Conservation (phyloP, 2,329 filamentous ascomycete species). For the Cladosporium sp. region DNA sequence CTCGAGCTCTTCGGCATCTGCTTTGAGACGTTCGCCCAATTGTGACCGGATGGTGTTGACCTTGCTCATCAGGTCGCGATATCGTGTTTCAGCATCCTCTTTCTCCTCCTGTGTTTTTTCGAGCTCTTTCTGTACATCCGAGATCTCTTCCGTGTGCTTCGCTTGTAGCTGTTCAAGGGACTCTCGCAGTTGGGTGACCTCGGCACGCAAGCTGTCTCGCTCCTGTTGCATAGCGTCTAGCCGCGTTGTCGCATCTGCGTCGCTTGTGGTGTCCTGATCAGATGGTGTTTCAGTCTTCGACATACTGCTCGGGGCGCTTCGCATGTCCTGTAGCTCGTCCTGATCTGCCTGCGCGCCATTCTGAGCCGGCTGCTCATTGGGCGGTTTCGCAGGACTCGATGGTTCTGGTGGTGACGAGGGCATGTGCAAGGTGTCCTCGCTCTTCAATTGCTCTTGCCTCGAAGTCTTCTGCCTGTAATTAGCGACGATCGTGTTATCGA, state of each 20-base stretch:
- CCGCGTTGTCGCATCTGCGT: slow-evolving; percentile 45
- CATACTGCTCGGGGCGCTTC: neutral
- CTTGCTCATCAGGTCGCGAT: slow-evolving; percentile 77
- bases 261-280: neutral
- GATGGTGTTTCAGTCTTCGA: slow-evolving; percentile 2
- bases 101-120: slow-evolving; percentile 44
- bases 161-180: slow-evolving; percentile 76
- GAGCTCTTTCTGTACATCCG: slow-evolving; percentile 48
- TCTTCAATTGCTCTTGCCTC: slow-evolving; percentile 17
- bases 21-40: slow-evolving; percentile 81
- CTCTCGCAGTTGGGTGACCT: slow-evolving; percentile 79
- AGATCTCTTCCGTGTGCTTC: slow-evolving; percentile 60
- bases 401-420: slow-evolving; percentile 24
- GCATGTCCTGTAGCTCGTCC: slow-evolving; percentile 15
- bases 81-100: slow-evolving; percentile 81
- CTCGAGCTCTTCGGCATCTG: slow-evolving; percentile 82
- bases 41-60: slow-evolving; percentile 94
- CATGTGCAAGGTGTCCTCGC: slow-evolving; percentile 24
- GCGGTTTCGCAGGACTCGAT: slow-evolving; percentile 15
- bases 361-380: slow-evolving; percentile 18
- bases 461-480: slow-evolving; percentile 15
- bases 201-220: slow-evolving; percentile 69
- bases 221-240: slow-evolving; percentile 78
- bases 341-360: slow-evolving; percentile 21
- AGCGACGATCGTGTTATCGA: neutral